Evolutionary conservation across 768 basidiomycete genomes (phyloP).

Genomic region (Mycena indigotica): DNA sequence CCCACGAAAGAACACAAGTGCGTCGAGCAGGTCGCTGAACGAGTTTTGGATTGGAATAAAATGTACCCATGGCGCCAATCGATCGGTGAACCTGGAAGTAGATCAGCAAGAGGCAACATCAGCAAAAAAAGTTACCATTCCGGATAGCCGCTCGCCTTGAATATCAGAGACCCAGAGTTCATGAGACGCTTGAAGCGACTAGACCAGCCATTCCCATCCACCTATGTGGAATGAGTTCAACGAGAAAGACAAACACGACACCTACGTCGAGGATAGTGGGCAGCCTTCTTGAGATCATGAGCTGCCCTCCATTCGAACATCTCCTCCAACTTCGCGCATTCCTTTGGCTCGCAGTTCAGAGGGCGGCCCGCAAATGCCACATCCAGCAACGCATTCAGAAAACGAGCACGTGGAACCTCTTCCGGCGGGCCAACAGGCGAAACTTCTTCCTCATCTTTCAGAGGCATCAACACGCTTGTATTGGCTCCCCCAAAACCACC

Average conservation of each 20-base stretch:
- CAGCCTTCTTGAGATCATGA: constrained; percentile 45
- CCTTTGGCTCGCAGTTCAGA: constrained; percentile 40
- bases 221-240: constrained; percentile 27
- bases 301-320: constrained; percentile 50
- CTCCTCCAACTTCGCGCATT: constrained; percentile 44
- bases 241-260: constrained; percentile 16
- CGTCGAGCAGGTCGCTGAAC: constrained; percentile 67
- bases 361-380: constrained; percentile 51
- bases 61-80: constrained; percentile 68
- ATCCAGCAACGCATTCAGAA: constrained; percentile 56
- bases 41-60: constrained; percentile 69
- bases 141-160: constrained; percentile 67
- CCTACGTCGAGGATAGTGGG: constrained; percentile 54
- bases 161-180: constrained; percentile 57
- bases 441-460: constrained; percentile 25
- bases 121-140: constrained; percentile 59
- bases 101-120: not conserved
- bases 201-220: constrained; percentile 66
- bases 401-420: constrained; percentile 29
- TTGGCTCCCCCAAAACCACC: constrained; percentile 30
- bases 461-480: constrained; percentile 34
- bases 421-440: constrained; percentile 37
- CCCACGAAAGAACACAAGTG: constrained; percentile 72
- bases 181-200: constrained; percentile 65
- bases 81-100: constrained; percentile 48